Base-by-base conservation (phyloP, 225 moss, liverwort and hornwort species). In the Neckera pumila region DNA sequence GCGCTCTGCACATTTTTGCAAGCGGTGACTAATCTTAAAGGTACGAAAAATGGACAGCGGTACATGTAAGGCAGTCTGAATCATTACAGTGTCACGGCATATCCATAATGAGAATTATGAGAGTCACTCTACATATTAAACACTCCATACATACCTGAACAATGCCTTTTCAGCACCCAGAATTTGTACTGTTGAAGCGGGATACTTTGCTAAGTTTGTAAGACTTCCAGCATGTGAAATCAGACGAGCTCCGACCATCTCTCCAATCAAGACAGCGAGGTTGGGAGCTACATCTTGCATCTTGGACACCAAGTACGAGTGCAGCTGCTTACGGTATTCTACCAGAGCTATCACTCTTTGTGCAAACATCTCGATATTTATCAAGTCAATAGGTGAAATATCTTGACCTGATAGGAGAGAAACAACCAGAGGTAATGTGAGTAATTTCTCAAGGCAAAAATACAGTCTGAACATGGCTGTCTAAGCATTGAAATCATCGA, bases 211-310 rank as follows among this genome's bases (percentile, higher is more conserved):
- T 81, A 99, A 92, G 89, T 96, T 99, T 17, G 97, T 97, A 10
- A 99, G 93, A 91, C 97, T 97, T 75, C 97, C 98, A 81, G 98
- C 98, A 91, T 97, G 98, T 75, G 98, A 97, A 72, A 99, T 99
- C 17, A 99, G 92, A 51, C 98, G 96, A 40, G 98, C 98, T 62
- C 98, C 97, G 7, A 99, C 98, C 95, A 96, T 95, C 83, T 99
- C 98, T 70, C 98, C 98, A 85, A 99, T 96, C 81, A 99, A 95
- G 22, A 96, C 94, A 53, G 94, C 97, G 42, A 99, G 93, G 72
- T 97, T 99, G 53, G 98, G 98, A 79, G 98, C 98, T 30, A 98
- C 95, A 90, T 96, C 97, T 88, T 95, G 95, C 98, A 98, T 98
- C 92, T 96, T 98, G 51, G 95, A 88, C 28, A 98, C 95, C 93